Conservation (phyloP, 2,329 filamentous ascomycete species). For the Cladosporium phlei region DNA sequence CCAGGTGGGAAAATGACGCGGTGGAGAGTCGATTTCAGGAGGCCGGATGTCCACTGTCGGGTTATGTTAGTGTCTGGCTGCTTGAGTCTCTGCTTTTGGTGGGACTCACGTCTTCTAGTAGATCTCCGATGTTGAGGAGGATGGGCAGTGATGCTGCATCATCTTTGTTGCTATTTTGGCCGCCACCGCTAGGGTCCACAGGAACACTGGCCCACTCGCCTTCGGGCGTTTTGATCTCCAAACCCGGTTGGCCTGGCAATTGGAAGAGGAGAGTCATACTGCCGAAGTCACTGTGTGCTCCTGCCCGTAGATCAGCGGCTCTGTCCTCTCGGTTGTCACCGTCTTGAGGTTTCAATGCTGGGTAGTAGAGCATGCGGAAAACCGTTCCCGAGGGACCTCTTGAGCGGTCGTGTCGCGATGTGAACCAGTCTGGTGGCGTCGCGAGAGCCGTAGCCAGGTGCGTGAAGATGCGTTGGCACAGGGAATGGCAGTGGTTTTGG, state of each 20-base stretch:
- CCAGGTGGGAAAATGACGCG: slow-evolving; percentile 66
- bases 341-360: slow-evolving; percentile 35
- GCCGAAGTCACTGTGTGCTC: slow-evolving; percentile 86
- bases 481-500: slow-evolving; percentile 62
- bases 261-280: slow-evolving; percentile 73
- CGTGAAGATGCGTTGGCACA: slow-evolving; percentile 68
- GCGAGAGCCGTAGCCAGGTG: slow-evolving; percentile 73
- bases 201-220: slow-evolving; percentile 42
- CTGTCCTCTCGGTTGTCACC: no score
- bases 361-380: slow-evolving; percentile 51
- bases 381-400: slow-evolving; percentile 49
- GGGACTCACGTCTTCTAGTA: slow-evolving; percentile 56
- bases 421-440: slow-evolving; percentile 53
- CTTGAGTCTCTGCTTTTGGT: no score
- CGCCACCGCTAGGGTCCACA: slow-evolving; percentile 34
- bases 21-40: slow-evolving; percentile 84
- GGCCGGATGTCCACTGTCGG: slow-evolving; percentile 70
- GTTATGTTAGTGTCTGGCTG: not conserved
- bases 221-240: slow-evolving; percentile 67
- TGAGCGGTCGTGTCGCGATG: slow-evolving; percentile 53
- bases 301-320: slow-evolving; percentile 71
- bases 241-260: slow-evolving; percentile 73
- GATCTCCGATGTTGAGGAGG: slow-evolving; percentile 66
- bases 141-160: slow-evolving; percentile 47
- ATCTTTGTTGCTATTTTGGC: not conserved